Evolutionary conservation across 2,329 filamentous ascomycete genomes (phyloP).

Genomic region (Aureobasidium sp.): DNA sequence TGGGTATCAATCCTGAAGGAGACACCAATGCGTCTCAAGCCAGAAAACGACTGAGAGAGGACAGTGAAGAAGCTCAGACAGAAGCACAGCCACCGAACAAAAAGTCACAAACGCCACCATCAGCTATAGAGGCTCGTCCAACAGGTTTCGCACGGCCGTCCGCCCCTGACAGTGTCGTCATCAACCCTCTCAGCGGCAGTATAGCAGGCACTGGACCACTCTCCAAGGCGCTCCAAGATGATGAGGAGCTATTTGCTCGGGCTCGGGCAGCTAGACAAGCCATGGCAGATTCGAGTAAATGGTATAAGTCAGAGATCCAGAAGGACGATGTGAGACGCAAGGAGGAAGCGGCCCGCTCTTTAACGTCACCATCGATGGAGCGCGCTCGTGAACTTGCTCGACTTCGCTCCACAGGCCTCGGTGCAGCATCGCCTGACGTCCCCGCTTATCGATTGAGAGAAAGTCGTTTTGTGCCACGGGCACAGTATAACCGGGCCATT

Average conservation of each 20-base stretch:
- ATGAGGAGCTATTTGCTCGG: constrained; percentile 28
- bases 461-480: constrained; percentile 28
- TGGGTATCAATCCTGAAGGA: constrained; percentile 35
- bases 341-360: constrained; percentile 13
- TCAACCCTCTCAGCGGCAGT: background rate
- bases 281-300: constrained; percentile 16
- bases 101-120: background rate
- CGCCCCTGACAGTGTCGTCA: no score
- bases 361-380: constrained; percentile 25
- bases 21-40: constrained; percentile 21
- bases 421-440: constrained; percentile 16
- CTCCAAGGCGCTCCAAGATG: constrained; percentile 18
- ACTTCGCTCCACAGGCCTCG: constrained; percentile 18
- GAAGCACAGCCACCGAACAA: background rate
- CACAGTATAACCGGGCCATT: constrained; percentile 26
- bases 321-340: constrained; percentile 14
- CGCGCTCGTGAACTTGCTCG: constrained; percentile 25
- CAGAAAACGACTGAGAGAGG: constrained; percentile 15
- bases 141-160: background rate
- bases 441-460: constrained; percentile 29
- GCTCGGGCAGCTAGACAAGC: constrained; percentile 23
- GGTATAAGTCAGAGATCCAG: constrained; percentile 3
- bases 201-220: background rate
- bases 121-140: background rate
- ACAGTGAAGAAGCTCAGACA: constrained; percentile 10